phyloP scores from a whole-genome alignment of 1,284 basidiomycete species.

The Microbotryum saponariae region DNA sequence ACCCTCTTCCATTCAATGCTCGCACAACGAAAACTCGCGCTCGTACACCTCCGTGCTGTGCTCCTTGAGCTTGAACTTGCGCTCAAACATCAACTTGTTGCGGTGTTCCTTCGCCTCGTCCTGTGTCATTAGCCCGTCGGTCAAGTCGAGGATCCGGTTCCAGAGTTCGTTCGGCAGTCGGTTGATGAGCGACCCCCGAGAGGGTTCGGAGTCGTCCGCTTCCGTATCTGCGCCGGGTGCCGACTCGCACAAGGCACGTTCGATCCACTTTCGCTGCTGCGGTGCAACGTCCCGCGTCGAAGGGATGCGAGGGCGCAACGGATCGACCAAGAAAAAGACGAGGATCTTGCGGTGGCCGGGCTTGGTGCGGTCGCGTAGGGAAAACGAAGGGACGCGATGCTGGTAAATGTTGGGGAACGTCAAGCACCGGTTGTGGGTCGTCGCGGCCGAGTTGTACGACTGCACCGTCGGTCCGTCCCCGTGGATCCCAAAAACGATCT shows the following conservation, averaged over 20 bases:
- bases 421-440: constrained; percentile 43
- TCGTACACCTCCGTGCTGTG: constrained; percentile 16
- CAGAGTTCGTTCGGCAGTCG: constrained; percentile 35
- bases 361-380: constrained; percentile 44
- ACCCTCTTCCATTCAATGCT: constrained; percentile 7
- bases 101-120: constrained; percentile 40
- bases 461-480: constrained; percentile 31
- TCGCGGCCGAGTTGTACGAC: constrained; percentile 42
- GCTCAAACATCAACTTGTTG: constrained; percentile 39
- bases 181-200: constrained; percentile 22
- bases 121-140: constrained; percentile 32
- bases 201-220: not conserved
- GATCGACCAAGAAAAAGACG: constrained; percentile 50
- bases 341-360: constrained; percentile 50
- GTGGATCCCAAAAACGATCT: constrained; percentile 5
- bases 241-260: constrained; percentile 16
- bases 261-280: constrained; percentile 42
- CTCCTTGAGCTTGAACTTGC: constrained; percentile 23
- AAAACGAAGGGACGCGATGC: constrained; percentile 46
- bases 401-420: constrained; percentile 55
- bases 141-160: constrained; percentile 28
- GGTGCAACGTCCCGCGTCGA: constrained; percentile 47
- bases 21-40: constrained; percentile 19
- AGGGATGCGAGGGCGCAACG: constrained; percentile 40
- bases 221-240: not conserved